Percentiles rank a stretch among this genome's conserved stretches.
phyloP scores from a whole-genome alignment of 345 rosid genomes.

The Ricinus communis region DNA sequence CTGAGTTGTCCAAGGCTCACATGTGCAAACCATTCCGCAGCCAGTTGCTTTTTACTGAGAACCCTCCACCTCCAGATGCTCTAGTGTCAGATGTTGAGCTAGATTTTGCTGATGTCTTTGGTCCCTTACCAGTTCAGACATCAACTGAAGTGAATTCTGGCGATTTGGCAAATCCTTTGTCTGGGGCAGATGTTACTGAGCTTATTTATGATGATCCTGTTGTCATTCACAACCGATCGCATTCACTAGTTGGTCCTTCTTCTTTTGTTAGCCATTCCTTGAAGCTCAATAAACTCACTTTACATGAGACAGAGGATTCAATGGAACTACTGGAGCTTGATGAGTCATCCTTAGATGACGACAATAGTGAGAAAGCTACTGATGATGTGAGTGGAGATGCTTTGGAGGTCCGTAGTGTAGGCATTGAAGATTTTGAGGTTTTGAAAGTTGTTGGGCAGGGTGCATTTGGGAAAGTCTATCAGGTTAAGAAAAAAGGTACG shows the following conservation, averaged over 20 bases:
- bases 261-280: slow-evolving; percentile 53
- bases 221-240: slow-evolving; percentile 73
- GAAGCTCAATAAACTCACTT: slow-evolving; percentile 63
- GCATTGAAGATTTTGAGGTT: slow-evolving; percentile 84
- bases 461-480: slow-evolving; percentile 92
- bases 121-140: slow-evolving; percentile 51
- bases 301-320: slow-evolving; percentile 49
- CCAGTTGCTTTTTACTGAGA: slow-evolving; percentile 39
- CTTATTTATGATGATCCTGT: slow-evolving; percentile 63
- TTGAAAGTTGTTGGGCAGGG: slow-evolving; percentile 92
- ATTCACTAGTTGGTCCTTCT: slow-evolving; percentile 90
- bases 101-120: slow-evolving; percentile 74
- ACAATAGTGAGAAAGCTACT: slow-evolving; percentile 21
- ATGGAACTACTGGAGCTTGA: slow-evolving; percentile 46
- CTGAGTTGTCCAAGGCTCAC: slow-evolving; percentile 35
- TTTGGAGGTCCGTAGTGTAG: slow-evolving; percentile 37
- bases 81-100: slow-evolving; percentile 52
- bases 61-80: slow-evolving; percentile 43
- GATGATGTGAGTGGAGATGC: slow-evolving; percentile 26
- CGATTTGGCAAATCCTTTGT: slow-evolving; percentile 29
- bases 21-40: slow-evolving; percentile 33
- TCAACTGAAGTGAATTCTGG: slow-evolving; percentile 30
- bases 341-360: slow-evolving; percentile 33
- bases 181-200: slow-evolving; percentile 34
- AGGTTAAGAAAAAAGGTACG: slow-evolving; percentile 81